Conservation (phyloP, 257 asterid genomes). For the Penstemon newberryi region DNA sequence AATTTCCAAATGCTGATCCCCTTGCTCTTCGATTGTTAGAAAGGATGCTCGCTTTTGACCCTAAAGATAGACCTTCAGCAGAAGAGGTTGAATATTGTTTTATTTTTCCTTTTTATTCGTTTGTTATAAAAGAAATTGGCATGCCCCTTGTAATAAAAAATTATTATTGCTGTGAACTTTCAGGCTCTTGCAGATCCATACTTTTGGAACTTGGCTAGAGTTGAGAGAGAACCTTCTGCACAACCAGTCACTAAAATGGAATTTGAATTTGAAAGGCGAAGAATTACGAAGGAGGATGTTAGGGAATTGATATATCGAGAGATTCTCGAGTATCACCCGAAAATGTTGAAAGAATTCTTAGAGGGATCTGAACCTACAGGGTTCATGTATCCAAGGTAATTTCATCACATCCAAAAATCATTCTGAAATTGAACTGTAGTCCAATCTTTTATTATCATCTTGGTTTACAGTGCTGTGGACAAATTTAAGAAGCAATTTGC, state of each 20-base stretch:
- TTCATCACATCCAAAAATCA: not conserved
- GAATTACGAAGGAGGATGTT: conserved; percentile 91
- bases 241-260: conserved; percentile 97
- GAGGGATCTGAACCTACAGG: conserved; percentile 92
- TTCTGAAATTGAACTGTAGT: not conserved
- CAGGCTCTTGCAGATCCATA: conserved; percentile 99
- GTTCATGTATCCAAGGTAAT: conserved; percentile 97
- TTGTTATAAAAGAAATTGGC: not conserved
- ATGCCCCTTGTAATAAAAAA: not conserved
- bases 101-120: not conserved
- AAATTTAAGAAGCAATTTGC: conserved; percentile 97
- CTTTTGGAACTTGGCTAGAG: conserved; percentile 92
- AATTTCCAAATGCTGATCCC: conserved; percentile 88
- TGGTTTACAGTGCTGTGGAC: conserved; percentile 82
- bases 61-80: conserved; percentile 89
- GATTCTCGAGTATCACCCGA: conserved; percentile 95
- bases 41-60: conserved; percentile 96
- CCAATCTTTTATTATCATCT: not conserved
- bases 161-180: conserved; percentile 21
- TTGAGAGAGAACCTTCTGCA: conserved; percentile 96
- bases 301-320: conserved; percentile 89
- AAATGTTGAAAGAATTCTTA: conserved; percentile 83
- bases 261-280: conserved; percentile 94
- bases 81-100: conserved; percentile 59
- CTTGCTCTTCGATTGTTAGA: conserved; percentile 87